Evolutionary conservation across 805 yeast species (phyloP).

Genomic region (Nakazawaea pomicola): DNA sequence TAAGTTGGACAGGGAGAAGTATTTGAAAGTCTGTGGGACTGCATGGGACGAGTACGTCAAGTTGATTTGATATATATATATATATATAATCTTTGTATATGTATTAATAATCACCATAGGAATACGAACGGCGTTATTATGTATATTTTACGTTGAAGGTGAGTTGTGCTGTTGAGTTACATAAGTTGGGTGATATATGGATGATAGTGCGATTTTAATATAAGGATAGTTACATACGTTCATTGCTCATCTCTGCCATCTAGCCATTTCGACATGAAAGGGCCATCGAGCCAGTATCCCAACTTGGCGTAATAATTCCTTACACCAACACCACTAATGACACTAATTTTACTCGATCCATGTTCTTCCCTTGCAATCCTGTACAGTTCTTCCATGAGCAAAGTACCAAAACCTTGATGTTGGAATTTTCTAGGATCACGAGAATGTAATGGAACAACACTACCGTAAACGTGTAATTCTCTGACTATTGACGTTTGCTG

Average conservation of each 20-base stretch:
- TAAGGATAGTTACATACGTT: too few relatives aligned
- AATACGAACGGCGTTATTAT: too few relatives aligned
- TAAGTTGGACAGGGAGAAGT: conserved; percentile 15
- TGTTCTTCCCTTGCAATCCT: conserved; percentile 94
- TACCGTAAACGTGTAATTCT: conserved; percentile 95
- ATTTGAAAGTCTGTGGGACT: conserved; percentile 20
- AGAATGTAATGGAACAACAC: conserved; percentile 93
- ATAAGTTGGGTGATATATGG: too few relatives aligned
- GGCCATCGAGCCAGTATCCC: conserved; percentile 92
- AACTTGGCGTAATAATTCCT: conserved; percentile 90
- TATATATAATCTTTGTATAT: too few relatives aligned
- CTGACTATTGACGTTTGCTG: conserved; percentile 94
- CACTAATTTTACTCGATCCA: conserved; percentile 86
- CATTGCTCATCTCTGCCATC: conserved; percentile 13
- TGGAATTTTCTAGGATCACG: conserved; percentile 97
- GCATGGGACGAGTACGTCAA: conserved; percentile 19
- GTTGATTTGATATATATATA: background rate
- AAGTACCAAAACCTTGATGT: conserved; percentile 98
- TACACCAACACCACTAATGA: conserved; percentile 96
- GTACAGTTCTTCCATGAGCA: conserved; percentile 97
- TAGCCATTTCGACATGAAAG: conserved; percentile 82
- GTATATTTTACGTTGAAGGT: too few relatives aligned
- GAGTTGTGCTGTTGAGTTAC: too few relatives aligned
- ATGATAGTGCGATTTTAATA: too few relatives aligned
- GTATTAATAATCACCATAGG: too few relatives aligned